These are phyloP conservation scores for Paramecium sonneborni DNA, from an alignment of 73 alveolate species.

Conservation along the genomic window DNA sequence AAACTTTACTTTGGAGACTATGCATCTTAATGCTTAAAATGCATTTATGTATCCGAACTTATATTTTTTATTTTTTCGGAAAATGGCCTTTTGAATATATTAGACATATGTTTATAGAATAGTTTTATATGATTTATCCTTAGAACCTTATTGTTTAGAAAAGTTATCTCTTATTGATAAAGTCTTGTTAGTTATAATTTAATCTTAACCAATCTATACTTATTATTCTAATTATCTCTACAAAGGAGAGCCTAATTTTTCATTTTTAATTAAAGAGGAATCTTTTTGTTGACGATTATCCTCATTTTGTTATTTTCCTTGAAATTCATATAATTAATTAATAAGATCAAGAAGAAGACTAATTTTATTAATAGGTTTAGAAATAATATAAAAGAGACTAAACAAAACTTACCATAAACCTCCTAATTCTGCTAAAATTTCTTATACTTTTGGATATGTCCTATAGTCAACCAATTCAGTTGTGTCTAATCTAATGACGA, in stretches of 20 bases:
- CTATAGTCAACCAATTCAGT: constrained; percentile 28
- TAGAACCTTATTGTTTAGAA: background rate
- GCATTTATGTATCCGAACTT: background rate
- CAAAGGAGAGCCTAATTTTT: background rate
- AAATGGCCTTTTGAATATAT: background rate
- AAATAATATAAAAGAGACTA: background rate
- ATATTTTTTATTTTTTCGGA: background rate
- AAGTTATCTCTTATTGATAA: background rate
- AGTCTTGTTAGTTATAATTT: background rate
- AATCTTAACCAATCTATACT: background rate
- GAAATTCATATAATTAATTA: background rate
- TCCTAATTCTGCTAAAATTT: constrained; percentile 2
- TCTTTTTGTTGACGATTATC: background rate
- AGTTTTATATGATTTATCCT: background rate
- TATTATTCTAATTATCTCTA: background rate
- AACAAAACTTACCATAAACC: constrained; percentile 48
- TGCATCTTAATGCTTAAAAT: background rate
- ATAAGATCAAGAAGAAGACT: background rate
- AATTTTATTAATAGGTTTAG: constrained; percentile 10
- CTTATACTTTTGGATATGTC: background rate
- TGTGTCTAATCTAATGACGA: background rate
- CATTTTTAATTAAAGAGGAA: background rate
- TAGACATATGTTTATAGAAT: background rate
- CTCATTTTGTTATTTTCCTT: background rate
- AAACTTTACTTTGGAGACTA: background rate